phyloP scores from a whole-genome alignment of 1,284 basidiomycete species.

The Apiotrichum sp. region DNA sequence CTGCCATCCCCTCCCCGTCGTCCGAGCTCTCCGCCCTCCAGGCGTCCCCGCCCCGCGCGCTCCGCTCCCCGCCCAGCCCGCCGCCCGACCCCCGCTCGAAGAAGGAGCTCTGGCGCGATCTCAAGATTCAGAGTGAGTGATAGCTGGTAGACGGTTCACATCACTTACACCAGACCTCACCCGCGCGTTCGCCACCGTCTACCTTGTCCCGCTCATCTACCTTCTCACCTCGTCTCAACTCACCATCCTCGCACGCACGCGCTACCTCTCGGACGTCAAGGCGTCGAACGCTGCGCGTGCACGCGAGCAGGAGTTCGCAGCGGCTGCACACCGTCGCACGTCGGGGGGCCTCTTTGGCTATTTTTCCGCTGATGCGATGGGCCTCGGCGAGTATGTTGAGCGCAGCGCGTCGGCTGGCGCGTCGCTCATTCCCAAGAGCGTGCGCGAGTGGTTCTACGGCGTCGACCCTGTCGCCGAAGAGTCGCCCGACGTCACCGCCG shows the following conservation, averaged over 20 bases:
- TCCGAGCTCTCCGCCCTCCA: conserved; percentile 22
- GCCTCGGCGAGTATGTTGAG: conserved; percentile 29
- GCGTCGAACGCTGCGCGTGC: conserved; percentile 7
- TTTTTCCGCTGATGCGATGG: conserved; percentile 30
- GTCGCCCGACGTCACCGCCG: conserved; percentile 2
- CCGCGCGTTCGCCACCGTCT: conserved; percentile 40
- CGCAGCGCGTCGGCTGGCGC: conserved; percentile 6
- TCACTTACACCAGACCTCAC: conserved; percentile 30
- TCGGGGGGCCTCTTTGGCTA: conserved; percentile 15
- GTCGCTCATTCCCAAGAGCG: conserved; percentile 1
- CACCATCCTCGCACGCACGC: conserved; percentile 37
- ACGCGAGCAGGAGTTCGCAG: conserved; percentile 2
- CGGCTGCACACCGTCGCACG: background rate
- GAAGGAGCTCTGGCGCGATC: conserved; percentile 45
- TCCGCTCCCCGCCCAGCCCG: background rate
- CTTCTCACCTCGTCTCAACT: conserved; percentile 45
- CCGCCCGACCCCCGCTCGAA: conserved; percentile 23
- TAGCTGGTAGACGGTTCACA: too few species aligned
- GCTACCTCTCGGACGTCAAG: conserved; percentile 40
- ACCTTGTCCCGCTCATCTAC: conserved; percentile 43
- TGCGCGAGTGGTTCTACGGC: conserved; percentile 2
- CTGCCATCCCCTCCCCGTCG: conserved; percentile 30
- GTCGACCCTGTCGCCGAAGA: background rate
- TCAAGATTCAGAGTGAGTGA: conserved; percentile 43
- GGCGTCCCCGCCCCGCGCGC: conserved; percentile 20